phyloP scores from a whole-genome alignment of 805 yeast genomes.

The Barnettozyma sp. region DNA sequence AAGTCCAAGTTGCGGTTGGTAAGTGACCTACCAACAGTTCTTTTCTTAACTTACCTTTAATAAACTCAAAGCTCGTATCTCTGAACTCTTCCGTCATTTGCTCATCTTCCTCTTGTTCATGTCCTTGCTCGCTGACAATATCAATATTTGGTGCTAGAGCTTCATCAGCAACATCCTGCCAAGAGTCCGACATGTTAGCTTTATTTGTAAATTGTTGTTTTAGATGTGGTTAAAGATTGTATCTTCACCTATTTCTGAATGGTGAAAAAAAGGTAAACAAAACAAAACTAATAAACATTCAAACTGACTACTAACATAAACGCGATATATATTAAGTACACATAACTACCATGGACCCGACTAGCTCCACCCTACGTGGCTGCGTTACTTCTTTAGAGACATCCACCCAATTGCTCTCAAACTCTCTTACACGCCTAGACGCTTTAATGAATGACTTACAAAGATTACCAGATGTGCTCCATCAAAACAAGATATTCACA shows the following conservation, averaged over 20 bases:
- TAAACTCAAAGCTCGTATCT: slow-evolving; percentile 13
- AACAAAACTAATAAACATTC: too few species aligned
- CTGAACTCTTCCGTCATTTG: slow-evolving; percentile 8
- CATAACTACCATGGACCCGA: slow-evolving; percentile 3
- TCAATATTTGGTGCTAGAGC: slow-evolving; percentile 5
- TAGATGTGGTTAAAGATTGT: too few species aligned
- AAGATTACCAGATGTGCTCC: slow-evolving; percentile 34
- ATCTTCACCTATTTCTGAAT: too few species aligned
- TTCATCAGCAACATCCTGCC: slow-evolving; percentile 25
- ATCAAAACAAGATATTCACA: slow-evolving; percentile 42
- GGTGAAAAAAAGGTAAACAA: too few species aligned
- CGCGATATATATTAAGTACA: too few species aligned
- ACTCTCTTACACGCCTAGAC: slow-evolving; percentile 29
- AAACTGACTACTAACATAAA: too few species aligned
- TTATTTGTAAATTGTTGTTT: too few species aligned
- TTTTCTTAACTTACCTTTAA: slow-evolving; percentile 14
- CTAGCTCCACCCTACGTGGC: slow-evolving; percentile 19
- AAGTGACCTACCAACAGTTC: too few species aligned
- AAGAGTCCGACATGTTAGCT: slow-evolving; percentile 26
- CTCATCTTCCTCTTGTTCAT: slow-evolving; percentile 5
- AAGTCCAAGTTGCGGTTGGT: background rate
- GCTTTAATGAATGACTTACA: slow-evolving; percentile 33
- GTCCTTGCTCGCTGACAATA: background rate
- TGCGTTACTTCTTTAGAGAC: slow-evolving; percentile 30
- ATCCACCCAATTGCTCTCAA: slow-evolving; percentile 29